Conservation (phyloP, 2,329 filamentous ascomycete genomes). For the Cercospora zeae-maydis region DNA sequence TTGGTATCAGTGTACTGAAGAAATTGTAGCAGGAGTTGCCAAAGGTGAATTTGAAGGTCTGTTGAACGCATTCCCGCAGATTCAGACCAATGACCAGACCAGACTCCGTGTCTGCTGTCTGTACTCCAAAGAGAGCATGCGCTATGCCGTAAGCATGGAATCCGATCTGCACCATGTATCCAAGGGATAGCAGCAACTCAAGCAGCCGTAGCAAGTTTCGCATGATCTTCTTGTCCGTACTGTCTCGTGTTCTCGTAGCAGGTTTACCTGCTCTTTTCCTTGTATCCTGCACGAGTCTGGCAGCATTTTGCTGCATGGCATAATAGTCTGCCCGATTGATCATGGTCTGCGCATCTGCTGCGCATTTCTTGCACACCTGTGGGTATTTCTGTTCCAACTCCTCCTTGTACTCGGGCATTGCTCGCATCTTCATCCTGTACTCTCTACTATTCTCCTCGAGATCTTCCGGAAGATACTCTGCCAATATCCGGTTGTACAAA, state of each 20-base stretch:
- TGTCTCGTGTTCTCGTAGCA: constrained; percentile 47
- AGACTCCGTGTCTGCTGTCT: constrained; percentile 5
- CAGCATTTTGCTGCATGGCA: constrained; percentile 31
- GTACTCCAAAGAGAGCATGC: constrained; percentile 2
- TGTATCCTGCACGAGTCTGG: constrained; percentile 70
- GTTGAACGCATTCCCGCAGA: constrained; percentile 18
- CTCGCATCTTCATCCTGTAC: constrained; percentile 64
- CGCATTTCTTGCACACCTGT: constrained; percentile 79
- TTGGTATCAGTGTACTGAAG: constrained; percentile 26
- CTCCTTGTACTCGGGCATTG: constrained; percentile 66
- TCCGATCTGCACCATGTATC: constrained; percentile 27
- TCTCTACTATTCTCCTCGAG: constrained; percentile 56
- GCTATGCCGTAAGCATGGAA: constrained; percentile 33
- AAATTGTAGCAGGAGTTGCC: constrained; percentile 24
- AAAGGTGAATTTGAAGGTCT: constrained; percentile 19
- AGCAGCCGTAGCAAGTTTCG: constrained; percentile 26
- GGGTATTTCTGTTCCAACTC: constrained; percentile 80
- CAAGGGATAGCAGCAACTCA: constrained; percentile 22
- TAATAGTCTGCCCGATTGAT: constrained; percentile 35
- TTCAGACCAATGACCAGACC: constrained; percentile 17
- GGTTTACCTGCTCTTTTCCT: constrained; percentile 33
- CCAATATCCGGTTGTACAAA: constrained; percentile 69
- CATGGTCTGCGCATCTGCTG: constrained; percentile 61
- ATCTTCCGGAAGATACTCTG: constrained; percentile 68
- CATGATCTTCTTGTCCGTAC: constrained; percentile 37